Evolutionary conservation across 1,139 yeast species (phyloP).

Genomic region (Yamadazyma blattariae): DNA sequence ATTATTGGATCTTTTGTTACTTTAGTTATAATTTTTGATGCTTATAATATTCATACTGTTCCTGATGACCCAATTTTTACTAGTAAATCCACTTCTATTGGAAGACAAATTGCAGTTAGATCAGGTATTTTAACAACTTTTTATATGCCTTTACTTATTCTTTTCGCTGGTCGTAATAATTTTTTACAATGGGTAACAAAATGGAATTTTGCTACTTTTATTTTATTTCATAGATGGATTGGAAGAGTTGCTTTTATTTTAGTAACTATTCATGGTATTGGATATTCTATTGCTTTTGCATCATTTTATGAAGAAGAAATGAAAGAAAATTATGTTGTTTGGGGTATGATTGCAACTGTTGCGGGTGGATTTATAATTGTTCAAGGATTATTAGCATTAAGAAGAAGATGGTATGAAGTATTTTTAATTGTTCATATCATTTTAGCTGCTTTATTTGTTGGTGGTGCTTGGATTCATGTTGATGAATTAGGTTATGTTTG

Average conservation of each 20-base stretch:
- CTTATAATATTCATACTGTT: conserved; percentile 21
- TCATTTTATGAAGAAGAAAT: conserved; percentile 3
- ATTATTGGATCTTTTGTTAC: conserved; percentile 38
- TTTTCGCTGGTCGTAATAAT: conserved; percentile 64
- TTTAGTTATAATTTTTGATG: conserved; percentile 38
- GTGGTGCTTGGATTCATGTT: conserved; percentile 62
- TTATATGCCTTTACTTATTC: conserved; percentile 48
- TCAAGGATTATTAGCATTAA: conserved; percentile 49
- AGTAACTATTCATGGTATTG: conserved; percentile 35
- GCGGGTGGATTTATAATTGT: conserved; percentile 37
- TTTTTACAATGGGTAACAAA: conserved; percentile 55
- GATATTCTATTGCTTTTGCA: conserved; percentile 25
- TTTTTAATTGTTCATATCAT: conserved; percentile 61
- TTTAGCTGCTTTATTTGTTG: conserved; percentile 53
- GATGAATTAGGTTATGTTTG: conserved; percentile 45
- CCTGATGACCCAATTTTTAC: conserved; percentile 30
- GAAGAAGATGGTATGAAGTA: conserved; percentile 60
- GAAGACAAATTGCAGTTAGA: conserved; percentile 49
- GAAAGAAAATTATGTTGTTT: conserved; percentile 28
- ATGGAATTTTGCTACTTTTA: conserved; percentile 58
- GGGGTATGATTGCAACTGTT: conserved; percentile 50
- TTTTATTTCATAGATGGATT: conserved; percentile 59
- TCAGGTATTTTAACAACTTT: conserved; percentile 56
- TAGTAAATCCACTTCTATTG: conserved; percentile 11
- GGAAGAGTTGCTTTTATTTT: conserved; percentile 46